Base-by-base conservation (phyloP, 306 rosid species). In the Glycine soja region DNA sequence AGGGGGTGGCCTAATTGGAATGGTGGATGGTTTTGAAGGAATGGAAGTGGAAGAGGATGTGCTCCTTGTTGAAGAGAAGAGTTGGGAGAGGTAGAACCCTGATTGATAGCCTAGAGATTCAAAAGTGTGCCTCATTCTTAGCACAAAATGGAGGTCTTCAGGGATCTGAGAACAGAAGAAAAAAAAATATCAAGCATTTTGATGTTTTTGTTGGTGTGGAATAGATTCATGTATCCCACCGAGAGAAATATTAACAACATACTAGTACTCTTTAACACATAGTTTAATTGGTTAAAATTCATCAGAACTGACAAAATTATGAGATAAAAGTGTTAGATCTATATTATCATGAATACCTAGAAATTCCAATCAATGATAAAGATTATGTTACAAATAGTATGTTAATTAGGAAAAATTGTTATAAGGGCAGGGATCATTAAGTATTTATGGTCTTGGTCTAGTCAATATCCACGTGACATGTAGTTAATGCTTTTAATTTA, bases 61-160 rank as follows among this genome's bases (percentile, higher is more conserved):
- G 87, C 83, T 93, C 84, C 94, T 81, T 74, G 83, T 90, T 38
- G 98, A 92, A 54, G 98, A 90, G 84, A 94, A 94, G 71, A 94
- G 97, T 72, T 94, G 97, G 24, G 97, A 89, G 72, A 94, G 91
- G 85, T 90, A 92, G 81, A 87, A 90, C n/a, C 98, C 98, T 54
- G 98, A 90, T 78, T 92, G 98, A 77, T 90, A 92, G 24, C 97
- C 96, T 9, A 94, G 90, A 12, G 98, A 94, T 51, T 92, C 98
- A 81, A 94, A 94, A 13, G 96, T 94, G 74, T 89, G 97, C 74
- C 98, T 94, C 98, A 94, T 94, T 82, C 97, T 92, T 52, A 94
- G 92, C 91, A 94, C 98, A 74, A 92, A 92, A 73, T 92, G 98
- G 10, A 94, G 96, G 75, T 94, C 98, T 81, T 94, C 98, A 15